These are phyloP conservation scores for Naematelia encephala DNA, from an alignment of 768 basidiomycete species.

Conservation along the genomic window DNA sequence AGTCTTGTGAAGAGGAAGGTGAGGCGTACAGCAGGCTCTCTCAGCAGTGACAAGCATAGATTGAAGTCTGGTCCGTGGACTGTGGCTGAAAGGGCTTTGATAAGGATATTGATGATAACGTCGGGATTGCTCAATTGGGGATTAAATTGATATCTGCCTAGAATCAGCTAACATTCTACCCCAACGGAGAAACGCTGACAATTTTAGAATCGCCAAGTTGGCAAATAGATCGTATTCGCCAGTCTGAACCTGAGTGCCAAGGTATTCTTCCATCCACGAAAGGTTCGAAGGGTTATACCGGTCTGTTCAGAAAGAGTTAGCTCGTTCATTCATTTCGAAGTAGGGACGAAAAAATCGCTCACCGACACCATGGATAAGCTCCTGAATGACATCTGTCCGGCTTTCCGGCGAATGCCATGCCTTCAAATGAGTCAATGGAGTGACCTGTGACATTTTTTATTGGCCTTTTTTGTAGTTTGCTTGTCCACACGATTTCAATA, in stretches of 20 bases:
- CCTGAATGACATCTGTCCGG: constrained; percentile 81
- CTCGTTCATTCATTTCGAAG: too few species aligned
- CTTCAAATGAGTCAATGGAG: constrained; percentile 25
- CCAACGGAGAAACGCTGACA: constrained; percentile 56
- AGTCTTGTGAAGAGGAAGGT: background rate
- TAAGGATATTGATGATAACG: constrained; percentile 88
- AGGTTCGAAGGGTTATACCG: constrained; percentile 96
- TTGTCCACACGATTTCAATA: background rate
- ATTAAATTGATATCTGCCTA: constrained; percentile 89
- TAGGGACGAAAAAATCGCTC: constrained; percentile 13
- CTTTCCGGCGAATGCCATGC: constrained; percentile 60
- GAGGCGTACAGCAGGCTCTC: constrained; percentile 35
- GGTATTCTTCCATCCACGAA: constrained; percentile 89
- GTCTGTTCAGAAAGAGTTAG: constrained; percentile 59
- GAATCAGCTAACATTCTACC: constrained; percentile 6
- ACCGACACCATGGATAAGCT: constrained; percentile 57
- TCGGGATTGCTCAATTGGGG: constrained; percentile 87
- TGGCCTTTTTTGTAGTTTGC: background rate
- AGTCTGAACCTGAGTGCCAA: constrained; percentile 86
- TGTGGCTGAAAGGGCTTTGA: constrained; percentile 60
- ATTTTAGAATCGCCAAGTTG: constrained; percentile 88
- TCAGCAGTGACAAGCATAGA: constrained; percentile 77
- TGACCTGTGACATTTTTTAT: constrained; percentile 5
- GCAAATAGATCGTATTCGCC: constrained; percentile 92
- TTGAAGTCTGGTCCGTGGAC: constrained; percentile 74